Evolutionary conservation across 805 yeast species (phyloP).

Genomic region (Candida endomychidarum): DNA sequence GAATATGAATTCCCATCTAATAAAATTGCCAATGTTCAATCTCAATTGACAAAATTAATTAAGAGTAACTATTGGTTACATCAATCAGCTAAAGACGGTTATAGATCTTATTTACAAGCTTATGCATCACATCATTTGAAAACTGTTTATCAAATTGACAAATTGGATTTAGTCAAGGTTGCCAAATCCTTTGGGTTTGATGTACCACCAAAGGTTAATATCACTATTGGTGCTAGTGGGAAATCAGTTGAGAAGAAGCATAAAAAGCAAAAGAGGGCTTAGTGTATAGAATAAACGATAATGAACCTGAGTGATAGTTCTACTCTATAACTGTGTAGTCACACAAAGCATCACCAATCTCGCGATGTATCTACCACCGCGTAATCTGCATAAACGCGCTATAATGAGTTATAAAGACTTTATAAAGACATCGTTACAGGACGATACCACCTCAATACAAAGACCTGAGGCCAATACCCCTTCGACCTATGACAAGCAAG

Average conservation of each 20-base stretch:
- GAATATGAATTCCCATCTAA: slow-evolving; percentile 94
- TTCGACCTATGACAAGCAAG: slow-evolving; percentile 12
- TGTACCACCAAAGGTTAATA: slow-evolving; percentile 95
- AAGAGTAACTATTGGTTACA: slow-evolving; percentile 92
- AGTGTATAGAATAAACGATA: background rate
- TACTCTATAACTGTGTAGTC: background rate
- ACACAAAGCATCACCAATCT: too few species aligned
- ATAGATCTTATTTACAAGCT: slow-evolving; percentile 94
- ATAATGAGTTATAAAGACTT: slow-evolving; percentile 13
- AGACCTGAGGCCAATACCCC: background rate
- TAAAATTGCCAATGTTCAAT: slow-evolving; percentile 95
- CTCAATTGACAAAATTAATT: slow-evolving; percentile 87
- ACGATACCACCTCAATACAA: background rate
- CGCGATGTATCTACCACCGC: too few species aligned
- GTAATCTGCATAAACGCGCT: background rate
- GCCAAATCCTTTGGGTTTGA: slow-evolving; percentile 95
- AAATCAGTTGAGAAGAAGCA: slow-evolving; percentile 54
- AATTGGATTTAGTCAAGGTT: slow-evolving; percentile 88
- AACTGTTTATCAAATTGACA: slow-evolving; percentile 94
- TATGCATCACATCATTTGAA: slow-evolving; percentile 95
- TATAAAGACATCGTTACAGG: slow-evolving; percentile 7
- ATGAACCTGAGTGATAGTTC: background rate
- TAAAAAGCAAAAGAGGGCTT: slow-evolving; percentile 35
- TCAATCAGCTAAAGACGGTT: slow-evolving; percentile 96
- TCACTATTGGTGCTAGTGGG: slow-evolving; percentile 92